These are phyloP conservation scores for Globisporangium takayamanum DNA, from an alignment of 352 stramenopile genomes.

Conservation along the genomic window DNA sequence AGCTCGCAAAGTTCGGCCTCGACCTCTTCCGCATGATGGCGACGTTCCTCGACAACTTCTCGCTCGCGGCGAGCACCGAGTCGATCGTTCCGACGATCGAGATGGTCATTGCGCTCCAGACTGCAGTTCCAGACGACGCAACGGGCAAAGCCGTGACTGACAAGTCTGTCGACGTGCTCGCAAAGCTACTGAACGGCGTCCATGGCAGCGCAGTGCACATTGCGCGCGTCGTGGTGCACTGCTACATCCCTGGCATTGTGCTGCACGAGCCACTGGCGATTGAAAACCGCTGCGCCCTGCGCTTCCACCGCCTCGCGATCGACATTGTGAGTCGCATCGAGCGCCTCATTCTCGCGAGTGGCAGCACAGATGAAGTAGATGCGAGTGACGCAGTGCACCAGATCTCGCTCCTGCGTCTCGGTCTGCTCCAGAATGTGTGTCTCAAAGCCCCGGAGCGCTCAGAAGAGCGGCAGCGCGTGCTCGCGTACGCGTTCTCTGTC, in stretches of 20 bases:
- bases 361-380: constrained; percentile 18
- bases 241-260: constrained; percentile 57
- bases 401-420: constrained; percentile 42
- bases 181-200: constrained; percentile 32
- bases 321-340: constrained; percentile 43
- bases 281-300: constrained; percentile 41
- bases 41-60: constrained; percentile 50
- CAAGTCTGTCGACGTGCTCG: constrained; percentile 40
- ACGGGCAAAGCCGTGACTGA: constrained; percentile 27
- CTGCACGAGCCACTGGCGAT: constrained; percentile 59
- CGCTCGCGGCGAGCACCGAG: constrained; percentile 57
- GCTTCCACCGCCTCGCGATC: constrained; percentile 64
- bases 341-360: constrained; percentile 10
- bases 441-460: constrained; percentile 61
- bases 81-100: constrained; percentile 75
- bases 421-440: constrained; percentile 74
- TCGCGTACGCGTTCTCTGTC: constrained; percentile 46
- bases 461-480: constrained; percentile 62
- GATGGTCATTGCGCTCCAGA: constrained; percentile 53
- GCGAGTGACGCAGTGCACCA: constrained; percentile 26
- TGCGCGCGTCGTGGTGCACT: constrained; percentile 55
- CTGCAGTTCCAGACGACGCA: constrained; percentile 30
- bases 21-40: constrained; percentile 58
- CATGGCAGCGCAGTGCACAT: constrained; percentile 56
- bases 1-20: constrained; percentile 40